Conservation (phyloP, 2,329 filamentous ascomycete species). For the Trichophyton simii region DNA sequence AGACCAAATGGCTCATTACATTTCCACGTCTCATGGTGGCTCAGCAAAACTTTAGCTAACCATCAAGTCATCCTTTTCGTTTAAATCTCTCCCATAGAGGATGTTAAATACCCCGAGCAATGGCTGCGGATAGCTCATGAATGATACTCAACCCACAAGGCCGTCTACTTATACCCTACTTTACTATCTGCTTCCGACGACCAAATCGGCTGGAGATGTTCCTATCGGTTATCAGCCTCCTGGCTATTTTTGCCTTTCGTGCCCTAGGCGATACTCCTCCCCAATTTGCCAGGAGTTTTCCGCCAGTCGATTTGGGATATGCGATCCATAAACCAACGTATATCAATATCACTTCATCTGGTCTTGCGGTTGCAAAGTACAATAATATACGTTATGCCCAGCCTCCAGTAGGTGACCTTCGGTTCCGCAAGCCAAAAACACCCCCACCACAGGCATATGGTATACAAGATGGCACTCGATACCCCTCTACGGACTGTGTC, state of each 20-base stretch:
- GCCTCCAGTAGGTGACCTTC: slow-evolving; percentile 3
- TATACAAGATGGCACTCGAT: slow-evolving; percentile 4
- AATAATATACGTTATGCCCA: slow-evolving; percentile 12
- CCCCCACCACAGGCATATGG: not conserved
- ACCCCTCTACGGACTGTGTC: slow-evolving; percentile 3
- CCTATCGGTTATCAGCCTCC: not conserved
- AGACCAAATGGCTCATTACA: no score
- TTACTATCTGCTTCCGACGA: not conserved
- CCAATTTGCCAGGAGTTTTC: not conserved
- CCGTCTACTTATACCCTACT: not conserved
- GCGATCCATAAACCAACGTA: slow-evolving; percentile 3
- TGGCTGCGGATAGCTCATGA: not conserved
- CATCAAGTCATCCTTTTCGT: not conserved
- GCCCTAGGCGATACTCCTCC: not conserved
- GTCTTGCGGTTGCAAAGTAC: slow-evolving; percentile 6
- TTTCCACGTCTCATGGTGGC: not conserved
- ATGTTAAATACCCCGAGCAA: not conserved
- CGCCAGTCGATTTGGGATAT: slow-evolving; percentile 4
- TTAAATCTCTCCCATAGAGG: not conserved
- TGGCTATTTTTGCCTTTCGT: not conserved
- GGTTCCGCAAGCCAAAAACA: slow-evolving; percentile 4
- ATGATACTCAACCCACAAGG: not conserved
- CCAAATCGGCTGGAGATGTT: not conserved
- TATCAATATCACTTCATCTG: not conserved
- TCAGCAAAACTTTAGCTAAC: not conserved